Conservation (phyloP, 1,139 yeast species). For the Geotrichum aggregatum region DNA sequence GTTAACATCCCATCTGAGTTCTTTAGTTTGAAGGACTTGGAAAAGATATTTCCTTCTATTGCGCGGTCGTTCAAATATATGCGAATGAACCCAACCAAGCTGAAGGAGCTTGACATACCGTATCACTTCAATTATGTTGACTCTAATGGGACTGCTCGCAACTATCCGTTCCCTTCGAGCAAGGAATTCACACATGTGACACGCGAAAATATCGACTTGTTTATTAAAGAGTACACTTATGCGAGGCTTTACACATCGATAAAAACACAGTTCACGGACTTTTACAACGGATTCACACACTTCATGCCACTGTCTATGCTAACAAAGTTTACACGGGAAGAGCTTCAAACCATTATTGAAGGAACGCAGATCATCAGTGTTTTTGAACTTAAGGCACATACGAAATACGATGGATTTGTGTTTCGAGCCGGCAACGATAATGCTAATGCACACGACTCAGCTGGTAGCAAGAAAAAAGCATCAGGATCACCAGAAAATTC, state of each 20-base stretch:
- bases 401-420: conserved; percentile 25
- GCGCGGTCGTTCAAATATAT: conserved; percentile 9
- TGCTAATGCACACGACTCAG: background rate
- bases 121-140: background rate
- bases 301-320: conserved; percentile 22
- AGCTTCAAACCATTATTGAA: conserved; percentile 28
- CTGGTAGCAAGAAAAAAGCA: background rate
- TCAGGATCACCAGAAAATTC: conserved; percentile 17
- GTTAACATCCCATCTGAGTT: background rate
- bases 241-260: conserved; percentile 21
- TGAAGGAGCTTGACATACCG: conserved; percentile 21
- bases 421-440: background rate
- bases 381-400: conserved; percentile 19
- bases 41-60: conserved; percentile 12
- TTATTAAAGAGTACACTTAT: conserved; percentile 23
- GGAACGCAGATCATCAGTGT: conserved; percentile 26
- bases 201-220: conserved; percentile 22
- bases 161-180: background rate
- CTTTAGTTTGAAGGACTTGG: conserved; percentile 19
- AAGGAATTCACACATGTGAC: conserved; percentile 21
- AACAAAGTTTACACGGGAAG: conserved; percentile 19
- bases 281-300: conserved; percentile 25
- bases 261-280: conserved; percentile 17
- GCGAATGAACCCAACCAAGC: conserved; percentile 8
- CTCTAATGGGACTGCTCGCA: background rate